Evolutionary conservation across 2,329 filamentous ascomycete species (phyloP).

Genomic region (Bretziella fagacearum): DNA sequence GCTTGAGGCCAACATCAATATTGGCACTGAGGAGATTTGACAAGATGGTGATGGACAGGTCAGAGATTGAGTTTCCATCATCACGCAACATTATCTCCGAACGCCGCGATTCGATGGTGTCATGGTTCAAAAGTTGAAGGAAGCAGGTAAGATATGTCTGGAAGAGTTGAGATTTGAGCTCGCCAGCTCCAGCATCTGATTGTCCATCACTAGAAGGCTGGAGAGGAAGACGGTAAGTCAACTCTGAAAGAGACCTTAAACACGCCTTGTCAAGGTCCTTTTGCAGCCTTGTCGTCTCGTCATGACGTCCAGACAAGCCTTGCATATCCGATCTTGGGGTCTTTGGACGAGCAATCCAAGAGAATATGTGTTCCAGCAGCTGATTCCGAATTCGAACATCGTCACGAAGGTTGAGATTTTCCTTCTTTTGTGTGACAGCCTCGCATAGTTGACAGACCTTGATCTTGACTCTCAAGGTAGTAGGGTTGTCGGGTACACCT

Average conservation of each 20-base stretch:
- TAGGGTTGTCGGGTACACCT: slow-evolving; percentile 36
- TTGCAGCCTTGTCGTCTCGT: slow-evolving; percentile 42
- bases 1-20: slow-evolving; percentile 53
- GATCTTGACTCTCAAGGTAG: slow-evolving; percentile 46
- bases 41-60: slow-evolving; percentile 48
- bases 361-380: slow-evolving; percentile 48
- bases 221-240: slow-evolving; percentile 48
- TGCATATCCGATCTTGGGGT: slow-evolving; percentile 31
- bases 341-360: slow-evolving; percentile 48
- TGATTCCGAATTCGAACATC: slow-evolving; percentile 54
- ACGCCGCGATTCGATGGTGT: slow-evolving; percentile 20
- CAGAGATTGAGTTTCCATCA: slow-evolving; percentile 37
- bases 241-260: slow-evolving; percentile 44
- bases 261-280: slow-evolving; percentile 50
- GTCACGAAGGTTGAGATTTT: slow-evolving; percentile 50
- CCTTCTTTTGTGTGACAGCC: slow-evolving; percentile 46
- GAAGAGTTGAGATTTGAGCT: slow-evolving; percentile 55
- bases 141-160: slow-evolving; percentile 56
- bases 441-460: slow-evolving; percentile 53
- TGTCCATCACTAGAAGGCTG: slow-evolving; percentile 45
- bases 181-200: slow-evolving; percentile 48
- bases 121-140: slow-evolving; percentile 45
- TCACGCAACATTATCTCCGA: slow-evolving; percentile 26
- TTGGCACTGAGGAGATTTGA: slow-evolving; percentile 55
- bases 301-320: slow-evolving; percentile 29